Base-by-base conservation (phyloP, 257 asterid genomes). In the Salvia miltiorrhiza region DNA sequence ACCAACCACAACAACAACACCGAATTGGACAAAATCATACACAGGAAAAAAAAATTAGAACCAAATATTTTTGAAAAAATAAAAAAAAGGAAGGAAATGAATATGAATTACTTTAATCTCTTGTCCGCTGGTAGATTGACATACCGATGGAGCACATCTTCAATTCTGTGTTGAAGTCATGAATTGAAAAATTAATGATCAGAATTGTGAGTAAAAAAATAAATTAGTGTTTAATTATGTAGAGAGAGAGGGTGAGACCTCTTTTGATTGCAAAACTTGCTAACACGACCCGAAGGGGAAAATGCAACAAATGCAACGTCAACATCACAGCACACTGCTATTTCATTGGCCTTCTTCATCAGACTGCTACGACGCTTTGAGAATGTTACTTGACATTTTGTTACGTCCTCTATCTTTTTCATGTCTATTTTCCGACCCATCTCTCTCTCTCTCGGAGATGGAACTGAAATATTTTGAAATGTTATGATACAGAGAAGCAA, bases 361-460 rank as follows among this genome's bases (percentile, higher is more conserved):
- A 89, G 26, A 23, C 87, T 83, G 41, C 80, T 80, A 0, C 94
- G 86, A 0, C 92, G 76, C 35, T 89, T 89, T 0, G 88, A 89
- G 19, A 84, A 89, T 0, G 92, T 89, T 9, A 89, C 90, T 80
- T 89, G 94, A 65, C 85, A 76, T 70, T 76, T 85, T 0, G 86
- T 80, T 2, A 32, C 21, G 9, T 87, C 77, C 4, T 85, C 80
- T 0, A 89, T 89, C 55, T 83, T 89, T 39, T 87, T 86, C 69
- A 89, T 74, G 0, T 81, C 94, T 0, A 81, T 76, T 73, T 83
- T 89, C 30, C 86, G 70, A 30, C 90, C 93, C 95, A 86, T 84
- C 61, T 53, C 56, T 14, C 14, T 21, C 30, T 50, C 57, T 9
- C 32, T 20, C 32, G 52, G 56, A 44, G 9, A 35, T 4, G 5